Percentiles rank a stretch among this genome's conserved stretches.
These are phyloP conservation scores for Durio zibethinus DNA, from an alignment of 345 rosid genomes.

Conservation along the genomic window DNA sequence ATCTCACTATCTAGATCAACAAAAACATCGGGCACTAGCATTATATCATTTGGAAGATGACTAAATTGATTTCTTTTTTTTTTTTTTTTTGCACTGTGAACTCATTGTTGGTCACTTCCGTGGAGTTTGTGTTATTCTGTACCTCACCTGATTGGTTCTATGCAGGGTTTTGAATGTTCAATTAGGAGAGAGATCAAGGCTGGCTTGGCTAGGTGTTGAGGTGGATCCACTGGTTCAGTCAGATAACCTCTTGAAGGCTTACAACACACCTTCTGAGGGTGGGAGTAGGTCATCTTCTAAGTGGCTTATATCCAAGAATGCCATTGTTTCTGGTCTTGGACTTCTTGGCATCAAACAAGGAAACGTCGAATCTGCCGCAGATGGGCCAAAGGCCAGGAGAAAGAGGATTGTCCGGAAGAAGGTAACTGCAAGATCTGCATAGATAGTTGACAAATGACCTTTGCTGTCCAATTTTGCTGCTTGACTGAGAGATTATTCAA, in stretches of 20 bases:
- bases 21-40: not conserved
- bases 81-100: not conserved
- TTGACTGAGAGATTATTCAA: not conserved
- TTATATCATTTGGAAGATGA: not conserved
- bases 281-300: constrained; percentile 44
- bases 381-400: constrained; percentile 60
- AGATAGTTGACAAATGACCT: constrained; percentile 6
- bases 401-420: constrained; percentile 84
- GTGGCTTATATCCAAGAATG: constrained; percentile 83
- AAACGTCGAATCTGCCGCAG: constrained; percentile 24
- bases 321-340: constrained; percentile 73
- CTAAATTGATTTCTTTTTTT: not conserved
- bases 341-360: constrained; percentile 76
- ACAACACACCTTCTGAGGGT: constrained; percentile 57
- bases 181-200: constrained; percentile 68
- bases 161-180: constrained; percentile 73
- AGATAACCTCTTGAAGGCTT: constrained; percentile 62
- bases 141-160: constrained; percentile 2
- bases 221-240: constrained; percentile 80
- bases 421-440: constrained; percentile 45
- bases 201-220: constrained; percentile 85
- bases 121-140: not conserved
- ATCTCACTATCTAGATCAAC: not conserved
- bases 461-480: constrained; percentile 26
- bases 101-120: not conserved